A percentile compares a stretch with the other conserved stretches of the same genome.
phyloP scores from a whole-genome alignment of 192 early-diverging fungal genomes.

The Coemansia umbellata region DNA sequence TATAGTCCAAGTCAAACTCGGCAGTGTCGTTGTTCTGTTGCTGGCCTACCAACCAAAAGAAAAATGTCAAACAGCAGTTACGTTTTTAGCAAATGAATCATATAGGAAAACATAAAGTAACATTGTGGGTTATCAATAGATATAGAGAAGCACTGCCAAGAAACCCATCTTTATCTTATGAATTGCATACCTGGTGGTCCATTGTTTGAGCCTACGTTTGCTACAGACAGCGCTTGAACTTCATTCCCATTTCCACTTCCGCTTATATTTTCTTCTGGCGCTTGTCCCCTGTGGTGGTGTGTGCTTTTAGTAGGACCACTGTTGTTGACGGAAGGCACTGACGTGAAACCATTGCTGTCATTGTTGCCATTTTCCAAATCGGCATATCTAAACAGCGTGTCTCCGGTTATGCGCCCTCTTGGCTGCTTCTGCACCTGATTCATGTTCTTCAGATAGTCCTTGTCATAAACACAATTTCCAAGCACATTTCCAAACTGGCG shows the following conservation, averaged over 20 bases:
- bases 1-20: constrained; percentile 41
- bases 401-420: constrained; percentile 17
- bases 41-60: too few relatives aligned
- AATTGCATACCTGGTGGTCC: constrained; percentile 1
- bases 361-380: constrained; percentile 18
- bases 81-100: too few relatives aligned
- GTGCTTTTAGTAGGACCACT: too few relatives aligned
- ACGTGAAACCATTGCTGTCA: not conserved
- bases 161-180: too few relatives aligned
- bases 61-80: too few relatives aligned
- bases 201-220: not conserved
- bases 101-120: too few relatives aligned
- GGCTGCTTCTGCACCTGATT: constrained; percentile 37
- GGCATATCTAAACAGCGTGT: constrained; percentile 25
- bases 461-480: constrained; percentile 86
- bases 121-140: too few relatives aligned
- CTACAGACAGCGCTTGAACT: not conserved
- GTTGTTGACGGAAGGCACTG: not conserved
- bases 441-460: constrained; percentile 56
- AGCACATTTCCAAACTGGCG: constrained; percentile 80
- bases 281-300: too few relatives aligned
- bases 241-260: too few relatives aligned
- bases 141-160: too few relatives aligned
- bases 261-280: too few relatives aligned
- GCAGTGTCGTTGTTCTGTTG: constrained; percentile 3